Percentiles rank a stretch among this genome's conserved stretches.
phyloP scores from a whole-genome alignment of 257 asterid species.

The Solanum chiquidenum region DNA sequence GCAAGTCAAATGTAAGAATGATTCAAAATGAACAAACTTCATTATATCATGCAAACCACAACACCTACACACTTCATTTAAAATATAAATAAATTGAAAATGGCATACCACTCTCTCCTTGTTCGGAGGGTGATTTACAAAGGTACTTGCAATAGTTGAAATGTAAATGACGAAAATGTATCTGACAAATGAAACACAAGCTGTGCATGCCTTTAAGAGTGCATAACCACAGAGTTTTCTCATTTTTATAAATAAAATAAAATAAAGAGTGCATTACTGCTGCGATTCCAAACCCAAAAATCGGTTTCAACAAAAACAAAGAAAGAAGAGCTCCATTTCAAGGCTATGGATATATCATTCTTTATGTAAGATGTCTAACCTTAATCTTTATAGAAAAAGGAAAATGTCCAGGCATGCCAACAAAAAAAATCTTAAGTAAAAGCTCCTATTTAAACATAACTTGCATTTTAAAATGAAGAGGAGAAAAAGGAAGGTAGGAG shows the following conservation, averaged over 20 bases:
- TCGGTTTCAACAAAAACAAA: background rate
- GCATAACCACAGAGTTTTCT: background rate
- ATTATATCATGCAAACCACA: background rate
- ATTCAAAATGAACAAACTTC: background rate
- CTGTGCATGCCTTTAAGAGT: background rate
- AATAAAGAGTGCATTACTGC: background rate
- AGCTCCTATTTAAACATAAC: background rate
- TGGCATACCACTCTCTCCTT: background rate
- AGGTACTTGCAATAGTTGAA: background rate
- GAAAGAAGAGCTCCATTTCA: background rate
- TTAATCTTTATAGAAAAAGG: background rate
- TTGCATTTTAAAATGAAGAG: background rate
- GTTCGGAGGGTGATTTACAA: background rate
- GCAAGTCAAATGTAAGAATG: slow-evolving; percentile 2
- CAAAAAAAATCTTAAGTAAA: background rate
- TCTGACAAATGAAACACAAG: background rate
- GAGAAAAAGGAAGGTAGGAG: background rate
- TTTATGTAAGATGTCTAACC: background rate
- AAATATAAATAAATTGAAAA: background rate
- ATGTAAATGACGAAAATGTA: background rate
- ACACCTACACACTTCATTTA: background rate
- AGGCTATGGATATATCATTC: background rate
- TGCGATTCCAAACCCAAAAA: background rate
- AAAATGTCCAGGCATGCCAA: background rate
- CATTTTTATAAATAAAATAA: background rate